Percentiles rank a stretch among this genome's conserved stretches.
Conservation (phyloP, 1,139 yeast species). For the Magnusiomyces suaveolens region DNA sequence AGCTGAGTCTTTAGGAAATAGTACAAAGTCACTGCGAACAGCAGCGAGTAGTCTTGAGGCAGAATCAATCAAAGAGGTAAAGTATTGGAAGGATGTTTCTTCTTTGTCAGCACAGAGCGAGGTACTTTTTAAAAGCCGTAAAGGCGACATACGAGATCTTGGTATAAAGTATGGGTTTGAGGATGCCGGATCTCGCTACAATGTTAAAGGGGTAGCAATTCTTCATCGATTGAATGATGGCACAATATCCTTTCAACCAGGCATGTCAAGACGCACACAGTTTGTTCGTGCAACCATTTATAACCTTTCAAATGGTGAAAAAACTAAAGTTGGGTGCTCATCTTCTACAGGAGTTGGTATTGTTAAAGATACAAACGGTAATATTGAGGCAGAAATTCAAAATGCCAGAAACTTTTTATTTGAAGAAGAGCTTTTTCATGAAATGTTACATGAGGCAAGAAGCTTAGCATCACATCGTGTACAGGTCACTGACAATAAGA, state of each 20-base stretch:
- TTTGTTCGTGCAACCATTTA: conserved; percentile 35
- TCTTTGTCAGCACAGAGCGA: conserved; percentile 53
- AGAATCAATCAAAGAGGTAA: conserved; percentile 54
- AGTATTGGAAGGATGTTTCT: conserved; percentile 61
- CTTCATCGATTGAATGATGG: conserved; percentile 38
- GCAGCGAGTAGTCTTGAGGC: conserved; percentile 45
- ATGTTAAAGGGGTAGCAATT: conserved; percentile 67
- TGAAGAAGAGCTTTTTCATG: conserved; percentile 61
- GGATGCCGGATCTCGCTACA: conserved; percentile 71
- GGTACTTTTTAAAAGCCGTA: conserved; percentile 60
- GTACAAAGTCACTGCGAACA: conserved; percentile 43
- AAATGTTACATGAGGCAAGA: conserved; percentile 57
- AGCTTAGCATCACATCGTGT: conserved; percentile 64
- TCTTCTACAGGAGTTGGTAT: conserved; percentile 15
- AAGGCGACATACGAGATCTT: conserved; percentile 43
- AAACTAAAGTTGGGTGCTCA: conserved; percentile 21
- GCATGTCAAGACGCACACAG: conserved; percentile 24
- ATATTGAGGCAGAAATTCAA: conserved; percentile 25
- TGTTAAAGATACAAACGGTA: conserved; percentile 14
- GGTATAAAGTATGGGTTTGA: conserved; percentile 87
- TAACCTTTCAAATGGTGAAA: conserved; percentile 21
- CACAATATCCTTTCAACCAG: conserved; percentile 27
- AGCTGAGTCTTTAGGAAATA: conserved; percentile 51
- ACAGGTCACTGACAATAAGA: conserved; percentile 52
- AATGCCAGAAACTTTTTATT: conserved; percentile 59